phyloP scores from a whole-genome alignment of 2,329 filamentous ascomycete genomes.

The Xylaria hypoxylon region DNA sequence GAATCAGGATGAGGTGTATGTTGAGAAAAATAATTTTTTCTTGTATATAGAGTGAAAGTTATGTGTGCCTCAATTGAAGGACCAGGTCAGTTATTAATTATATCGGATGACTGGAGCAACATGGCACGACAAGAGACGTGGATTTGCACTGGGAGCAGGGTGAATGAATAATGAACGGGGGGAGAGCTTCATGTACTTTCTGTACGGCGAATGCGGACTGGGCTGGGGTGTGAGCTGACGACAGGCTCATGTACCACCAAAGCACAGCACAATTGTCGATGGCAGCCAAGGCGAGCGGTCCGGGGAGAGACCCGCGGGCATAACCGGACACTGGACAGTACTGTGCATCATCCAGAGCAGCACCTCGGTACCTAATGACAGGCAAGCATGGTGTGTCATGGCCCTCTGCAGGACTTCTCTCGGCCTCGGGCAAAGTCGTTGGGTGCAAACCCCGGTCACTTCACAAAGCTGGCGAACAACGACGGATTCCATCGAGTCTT shows the following conservation, averaged over 20 bases:
- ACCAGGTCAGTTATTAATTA: constrained; percentile 48
- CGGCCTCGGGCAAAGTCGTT: constrained; percentile 38
- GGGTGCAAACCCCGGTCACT: constrained; percentile 33
- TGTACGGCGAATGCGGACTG: constrained; percentile 17
- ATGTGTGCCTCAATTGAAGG: constrained; percentile 40
- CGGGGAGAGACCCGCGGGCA: constrained; percentile 35
- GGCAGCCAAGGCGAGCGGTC: constrained; percentile 33
- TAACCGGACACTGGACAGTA: constrained; percentile 31
- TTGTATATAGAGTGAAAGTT: constrained; percentile 10
- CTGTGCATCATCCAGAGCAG: constrained; percentile 29
- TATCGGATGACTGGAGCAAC: constrained; percentile 47
- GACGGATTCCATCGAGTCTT: constrained; percentile 21
- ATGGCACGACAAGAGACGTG: constrained; percentile 47
- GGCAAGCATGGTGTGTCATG: constrained; percentile 39
- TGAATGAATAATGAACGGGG: constrained; percentile 39
- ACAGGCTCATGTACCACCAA: constrained; percentile 32
- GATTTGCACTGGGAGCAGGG: constrained; percentile 22
- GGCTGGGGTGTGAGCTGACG: constrained; percentile 40
- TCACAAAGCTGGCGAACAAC: constrained; percentile 33
- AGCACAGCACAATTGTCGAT: constrained; percentile 28
- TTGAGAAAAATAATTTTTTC: constrained; percentile 25
- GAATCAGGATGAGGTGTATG: constrained; percentile 36
- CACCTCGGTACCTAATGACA: constrained; percentile 36
- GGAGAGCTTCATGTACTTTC: constrained; percentile 20
- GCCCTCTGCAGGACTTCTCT: constrained; percentile 30